Evolutionary conservation across 2,329 filamentous ascomycete species (phyloP), one percentile per base, ranked within the genome.

Genomic region (Periglandula ipomoeae): DNA sequence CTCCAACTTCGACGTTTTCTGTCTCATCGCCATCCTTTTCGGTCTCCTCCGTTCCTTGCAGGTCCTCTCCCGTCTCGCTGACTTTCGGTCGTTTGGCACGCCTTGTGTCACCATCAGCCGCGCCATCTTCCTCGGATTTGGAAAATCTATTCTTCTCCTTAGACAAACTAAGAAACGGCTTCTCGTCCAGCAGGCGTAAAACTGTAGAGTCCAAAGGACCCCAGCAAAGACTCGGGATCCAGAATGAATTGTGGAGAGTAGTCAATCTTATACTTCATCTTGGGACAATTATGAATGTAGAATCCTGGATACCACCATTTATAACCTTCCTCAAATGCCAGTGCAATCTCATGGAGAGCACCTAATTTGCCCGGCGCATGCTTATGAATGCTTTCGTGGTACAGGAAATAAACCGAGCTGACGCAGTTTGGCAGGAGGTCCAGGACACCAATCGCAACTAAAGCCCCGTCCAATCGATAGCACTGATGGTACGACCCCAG

Each of bases 201-300:
- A 79, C 60, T 3, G 71, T 66, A 32, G 72, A 66, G 54, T 82
- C 75, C 19, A 88, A 61, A 0, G 70, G 68, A 53, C 82, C 71
- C 84, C 85, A 89, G 8, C 66, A 61, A 53, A 83, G 70, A 0
- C 74, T 75, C 78, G 0, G 85, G 84, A 54, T 90, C 84, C 10
- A 91, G 73, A 10, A 93, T 75, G 58, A 83, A 79, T 59, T 89
- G 85, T 1, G 86, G 87, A 10, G 74, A 72, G 62, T 87, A 93
- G 59, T 89, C 84, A 50, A 82, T 84, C 70, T 93, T 93, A 70
- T 93, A 93, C 56, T 75, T 74, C 87, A 93, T 91, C 70, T 93
- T 93, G 47, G 78, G 73, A 58, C 87, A 91, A 48, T 70, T 81
- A 62, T 90, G 86, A 51, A 93, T 91, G 58, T 91, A 93, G 64